Percentiles rank a stretch among this genome's conserved stretches.
phyloP scores from a whole-genome alignment of 2,329 filamentous ascomycete species.

The Neobulgaria alba region DNA sequence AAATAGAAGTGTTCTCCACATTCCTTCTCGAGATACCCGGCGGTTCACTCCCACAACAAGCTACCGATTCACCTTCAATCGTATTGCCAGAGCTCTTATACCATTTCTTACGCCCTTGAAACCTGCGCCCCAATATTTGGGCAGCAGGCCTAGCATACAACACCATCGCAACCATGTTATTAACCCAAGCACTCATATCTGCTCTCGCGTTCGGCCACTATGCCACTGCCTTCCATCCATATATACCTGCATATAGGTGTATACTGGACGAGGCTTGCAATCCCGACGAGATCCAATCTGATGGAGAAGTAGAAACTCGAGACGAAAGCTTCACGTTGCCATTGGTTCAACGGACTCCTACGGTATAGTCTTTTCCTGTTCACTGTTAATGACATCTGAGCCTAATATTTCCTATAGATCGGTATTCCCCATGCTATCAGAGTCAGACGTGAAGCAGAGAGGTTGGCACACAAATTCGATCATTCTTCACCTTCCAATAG shows the following conservation, averaged over 20 bases:
- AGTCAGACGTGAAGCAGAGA: conserved; percentile 14
- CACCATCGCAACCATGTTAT: no score
- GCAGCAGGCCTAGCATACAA: no score
- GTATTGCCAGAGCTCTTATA: no score
- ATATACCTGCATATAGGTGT: conserved; percentile 20
- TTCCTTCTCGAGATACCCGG: no score
- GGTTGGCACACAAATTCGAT: conserved; percentile 22
- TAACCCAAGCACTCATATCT: no score
- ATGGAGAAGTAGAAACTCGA: not conserved
- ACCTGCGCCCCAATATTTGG: no score
- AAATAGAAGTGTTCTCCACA: no score
- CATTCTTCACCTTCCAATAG: conserved; percentile 5
- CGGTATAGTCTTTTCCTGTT: conserved; percentile 1
- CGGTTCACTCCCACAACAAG: no score
- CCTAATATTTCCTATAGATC: conserved; percentile 2
- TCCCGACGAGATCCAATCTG: conserved; percentile 2
- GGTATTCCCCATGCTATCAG: conserved; percentile 11
- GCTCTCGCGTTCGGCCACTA: conserved; percentile 11
- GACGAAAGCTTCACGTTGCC: conserved; percentile 3
- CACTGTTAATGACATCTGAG: not conserved
- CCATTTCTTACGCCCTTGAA: no score
- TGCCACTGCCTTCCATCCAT: conserved; percentile 22
- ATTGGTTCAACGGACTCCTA: conserved; percentile 11
- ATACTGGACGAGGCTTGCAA: conserved; percentile 10
- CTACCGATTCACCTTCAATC: no score